Evolutionary conservation across 2,329 filamentous ascomycete genomes (phyloP), one percentile per base, ranked within the genome.

Genomic region (Diaporthe destruens): DNA sequence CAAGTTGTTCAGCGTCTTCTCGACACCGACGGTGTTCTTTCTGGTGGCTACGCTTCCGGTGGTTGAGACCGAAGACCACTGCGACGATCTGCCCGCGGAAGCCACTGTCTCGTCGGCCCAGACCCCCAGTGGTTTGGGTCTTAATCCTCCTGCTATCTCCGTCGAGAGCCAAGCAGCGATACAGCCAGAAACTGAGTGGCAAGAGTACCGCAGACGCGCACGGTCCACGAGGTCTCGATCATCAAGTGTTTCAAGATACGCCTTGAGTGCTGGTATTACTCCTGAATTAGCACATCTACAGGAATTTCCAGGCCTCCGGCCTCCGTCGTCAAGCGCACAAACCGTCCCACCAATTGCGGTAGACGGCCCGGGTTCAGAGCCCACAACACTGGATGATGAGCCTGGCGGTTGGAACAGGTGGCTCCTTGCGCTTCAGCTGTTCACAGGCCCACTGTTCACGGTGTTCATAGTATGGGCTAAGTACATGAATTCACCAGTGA

Each of bases 31-130:
- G 77, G 94, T 99, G 49, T 94, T 99, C 75, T 84, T 98, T 2
- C 86, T 99, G 5, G 96, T 96, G 0, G 90, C 96, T 59, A 99
- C 96, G 0, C 82, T 99, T 6, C 96, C 97, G 0, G 95, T 99
- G 0, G 94, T 98, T 7, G 96, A 98, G 77, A 89, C 89, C 1
- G 96, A 98, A 77, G 89, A 89, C 1, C 88, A 89, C 54, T 87
- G 89, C 25, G 86, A 87, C 9, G 88, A 90, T 16, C 82, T 85
- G 3, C 82, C 82, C 6, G 80, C 80, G 1, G 85, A 87, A 6
- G 80, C 83, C 5, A 78, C 76, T 12, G 65, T 79, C 8, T 72
- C 79, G 12, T 82, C 84, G 32, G 77, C 79, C 47, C 74, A 78
- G 5, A 72, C 75, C 16, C 75, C 80, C 34, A 76, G 75, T 9